Evolutionary conservation across 768 basidiomycete genomes (phyloP).

Genomic region (Lentinula raphanica): DNA sequence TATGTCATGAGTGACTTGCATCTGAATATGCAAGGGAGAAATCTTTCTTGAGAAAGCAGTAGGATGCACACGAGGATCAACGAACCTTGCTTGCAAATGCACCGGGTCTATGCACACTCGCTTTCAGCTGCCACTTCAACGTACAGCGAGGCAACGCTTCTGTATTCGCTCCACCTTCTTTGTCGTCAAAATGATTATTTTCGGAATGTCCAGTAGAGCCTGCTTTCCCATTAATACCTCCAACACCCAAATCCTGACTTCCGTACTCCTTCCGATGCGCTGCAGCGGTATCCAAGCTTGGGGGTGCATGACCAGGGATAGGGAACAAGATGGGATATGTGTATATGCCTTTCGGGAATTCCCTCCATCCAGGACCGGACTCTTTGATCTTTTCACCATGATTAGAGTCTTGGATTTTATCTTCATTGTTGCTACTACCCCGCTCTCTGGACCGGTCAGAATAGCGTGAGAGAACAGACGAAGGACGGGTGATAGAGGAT

Average conservation of each 20-base stretch:
- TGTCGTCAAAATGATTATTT: background rate
- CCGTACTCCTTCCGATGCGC: background rate
- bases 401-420: background rate
- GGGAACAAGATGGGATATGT: conserved; percentile 91
- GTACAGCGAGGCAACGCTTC: background rate
- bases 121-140: conserved; percentile 66
- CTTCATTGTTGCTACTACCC: background rate
- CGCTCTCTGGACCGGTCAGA: conserved; percentile 26
- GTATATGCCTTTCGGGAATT: conserved; percentile 88
- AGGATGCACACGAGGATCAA: conserved; percentile 23
- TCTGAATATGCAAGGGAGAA: conserved; percentile 1
- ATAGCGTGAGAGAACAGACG: background rate
- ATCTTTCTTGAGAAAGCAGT: background rate
- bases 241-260: background rate
- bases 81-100: conserved; percentile 36
- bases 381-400: conserved; percentile 7
- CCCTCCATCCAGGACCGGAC: conserved; percentile 63
- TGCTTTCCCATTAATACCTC: background rate
- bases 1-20: conserved; percentile 68
- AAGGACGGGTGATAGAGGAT: conserved; percentile 16
- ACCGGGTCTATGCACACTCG: conserved; percentile 79
- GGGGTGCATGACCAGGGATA: conserved; percentile 75
- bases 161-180: background rate
- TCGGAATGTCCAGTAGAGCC: background rate
- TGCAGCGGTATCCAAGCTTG: conserved; percentile 57